Evolutionary conservation across 2,329 filamentous ascomycete genomes (phyloP).

Genomic region (Coniella vitis): DNA sequence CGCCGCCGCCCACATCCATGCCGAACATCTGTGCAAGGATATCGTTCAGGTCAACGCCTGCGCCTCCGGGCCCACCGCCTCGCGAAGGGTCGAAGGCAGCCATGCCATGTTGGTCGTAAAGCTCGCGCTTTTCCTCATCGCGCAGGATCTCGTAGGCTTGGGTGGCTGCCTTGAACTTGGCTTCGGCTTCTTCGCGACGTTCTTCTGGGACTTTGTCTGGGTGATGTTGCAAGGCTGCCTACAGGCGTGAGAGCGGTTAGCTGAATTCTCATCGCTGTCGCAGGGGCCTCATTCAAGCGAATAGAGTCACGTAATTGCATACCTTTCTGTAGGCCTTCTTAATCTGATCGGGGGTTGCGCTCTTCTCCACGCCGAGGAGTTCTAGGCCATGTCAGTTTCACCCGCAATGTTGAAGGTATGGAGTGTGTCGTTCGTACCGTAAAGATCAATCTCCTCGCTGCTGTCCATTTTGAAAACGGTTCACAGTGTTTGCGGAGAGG

Average conservation of each 20-base stretch:
- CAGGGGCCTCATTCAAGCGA: neutral
- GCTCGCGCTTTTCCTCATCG: slow-evolving; percentile 85
- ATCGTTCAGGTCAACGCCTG: slow-evolving; percentile 82
- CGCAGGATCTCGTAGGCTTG: slow-evolving; percentile 96
- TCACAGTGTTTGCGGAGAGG: neutral
- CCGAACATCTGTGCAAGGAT: slow-evolving; percentile 90
- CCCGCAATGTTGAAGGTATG: neutral
- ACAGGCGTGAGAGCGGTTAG: slow-evolving; percentile 16
- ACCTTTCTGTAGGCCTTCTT: slow-evolving; percentile 97
- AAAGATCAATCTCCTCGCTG: slow-evolving; percentile 49
- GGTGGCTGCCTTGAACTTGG: slow-evolving; percentile 86
- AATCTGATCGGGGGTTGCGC: slow-evolving; percentile 71
- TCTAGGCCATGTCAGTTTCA: slow-evolving; percentile 40
- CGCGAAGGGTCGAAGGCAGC: slow-evolving; percentile 79
- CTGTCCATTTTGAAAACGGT: slow-evolving; percentile 19
- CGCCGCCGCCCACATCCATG: slow-evolving; percentile 57
- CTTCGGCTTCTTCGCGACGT: slow-evolving; percentile 76
- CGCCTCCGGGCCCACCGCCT: slow-evolving; percentile 51
- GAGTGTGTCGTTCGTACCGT: slow-evolving; percentile 31
- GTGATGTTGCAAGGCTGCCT: slow-evolving; percentile 84
- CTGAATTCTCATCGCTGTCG: slow-evolving; percentile 3
- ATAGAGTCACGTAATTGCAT: slow-evolving; percentile 23
- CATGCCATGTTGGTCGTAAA: slow-evolving; percentile 96
- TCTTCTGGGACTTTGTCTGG: slow-evolving; percentile 92
- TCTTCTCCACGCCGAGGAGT: slow-evolving; percentile 68